Evolutionary conservation across 208 protist species (phyloP), one percentile per base, ranked within the genome.

Genomic region (Leishmania major): DNA sequence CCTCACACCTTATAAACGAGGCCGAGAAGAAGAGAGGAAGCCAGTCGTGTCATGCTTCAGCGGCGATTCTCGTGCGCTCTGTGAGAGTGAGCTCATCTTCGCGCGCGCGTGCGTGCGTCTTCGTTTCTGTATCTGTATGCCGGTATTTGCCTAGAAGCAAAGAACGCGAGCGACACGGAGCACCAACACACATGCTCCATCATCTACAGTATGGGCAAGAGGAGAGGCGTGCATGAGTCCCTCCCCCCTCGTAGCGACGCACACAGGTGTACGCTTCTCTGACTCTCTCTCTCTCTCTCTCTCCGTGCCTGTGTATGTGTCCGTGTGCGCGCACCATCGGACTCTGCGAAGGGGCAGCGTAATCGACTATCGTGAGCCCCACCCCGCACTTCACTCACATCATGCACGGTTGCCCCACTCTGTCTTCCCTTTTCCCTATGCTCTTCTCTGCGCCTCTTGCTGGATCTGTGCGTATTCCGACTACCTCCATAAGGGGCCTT

Each of bases 241-340:
- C n/a, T 17, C 28, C 13, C 13, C n/a, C n/a, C n/a, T 66, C 60
- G 11, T n/a, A 66, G 60, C 40, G 43, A 59, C 28, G 43, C 10
- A 49, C 70, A 37, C 70, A 55, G 4, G n/a, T 5, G 17, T 25
- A 15, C 47, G 70, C 28, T 19, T 37, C 60, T 35, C 7, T 13
- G 28, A 5, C 60, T 17, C n/a, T 66, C 25, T 66, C 10, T 75
- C 1, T 37, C 35, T n/a, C n/a, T n/a, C n/a, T n/a, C 40, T 77
- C 47, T 49, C 11, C n/a, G 47, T 77, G 47, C 35, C 4, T 59
- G 43, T n/a, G 55, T 47, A 28, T 78, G 74, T 78, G 74, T 66
- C 28, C 31, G 35, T 57, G 43, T 53, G 47, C 22, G 28, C 22
- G 70, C 47, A 43, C 43, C 7, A 51, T 72, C 40, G 17, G 37